phyloP scores from a whole-genome alignment of 2,329 filamentous ascomycete species.

The Fusarium humuli region DNA sequence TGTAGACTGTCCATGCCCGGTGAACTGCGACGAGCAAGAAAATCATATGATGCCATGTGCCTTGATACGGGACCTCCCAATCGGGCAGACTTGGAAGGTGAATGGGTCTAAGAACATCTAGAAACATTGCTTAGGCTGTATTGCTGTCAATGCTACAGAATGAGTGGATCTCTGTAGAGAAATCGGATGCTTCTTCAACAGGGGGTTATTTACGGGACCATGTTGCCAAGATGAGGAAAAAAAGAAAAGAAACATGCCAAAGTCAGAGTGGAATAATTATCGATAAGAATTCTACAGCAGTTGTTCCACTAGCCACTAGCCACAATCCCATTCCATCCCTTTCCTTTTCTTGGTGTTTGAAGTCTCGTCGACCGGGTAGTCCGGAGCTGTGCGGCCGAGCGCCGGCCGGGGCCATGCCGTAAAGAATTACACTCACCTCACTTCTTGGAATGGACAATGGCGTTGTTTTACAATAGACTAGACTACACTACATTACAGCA shows the following conservation, averaged over 20 bases:
- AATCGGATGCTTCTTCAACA: constrained; percentile 33
- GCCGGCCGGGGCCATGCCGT: constrained; percentile 27
- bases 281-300: not conserved
- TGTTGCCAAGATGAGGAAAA: not conserved
- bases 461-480: constrained; percentile 24
- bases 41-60: constrained; percentile 46
- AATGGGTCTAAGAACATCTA: constrained; percentile 32
- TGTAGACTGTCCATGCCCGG: not conserved
- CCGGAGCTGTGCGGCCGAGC: constrained; percentile 38
- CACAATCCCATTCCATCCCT: constrained; percentile 20
- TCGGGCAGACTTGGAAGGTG: constrained; percentile 38
- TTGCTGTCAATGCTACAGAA: constrained; percentile 3
- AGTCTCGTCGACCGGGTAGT: constrained; percentile 23
- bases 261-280: not conserved
- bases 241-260: constrained; percentile 10
- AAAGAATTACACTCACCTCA: constrained; percentile 26
- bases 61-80: constrained; percentile 37
- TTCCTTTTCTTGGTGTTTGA: not conserved
- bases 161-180: constrained; percentile 13
- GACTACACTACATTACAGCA: constrained; percentile 18
- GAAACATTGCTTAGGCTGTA: constrained; percentile 21
- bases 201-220: constrained; percentile 15
- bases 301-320: not conserved
- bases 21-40: constrained; percentile 11
- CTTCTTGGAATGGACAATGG: constrained; percentile 20